Conservation (phyloP, 1,139 yeast species). For the Scheffersomyces titani region DNA sequence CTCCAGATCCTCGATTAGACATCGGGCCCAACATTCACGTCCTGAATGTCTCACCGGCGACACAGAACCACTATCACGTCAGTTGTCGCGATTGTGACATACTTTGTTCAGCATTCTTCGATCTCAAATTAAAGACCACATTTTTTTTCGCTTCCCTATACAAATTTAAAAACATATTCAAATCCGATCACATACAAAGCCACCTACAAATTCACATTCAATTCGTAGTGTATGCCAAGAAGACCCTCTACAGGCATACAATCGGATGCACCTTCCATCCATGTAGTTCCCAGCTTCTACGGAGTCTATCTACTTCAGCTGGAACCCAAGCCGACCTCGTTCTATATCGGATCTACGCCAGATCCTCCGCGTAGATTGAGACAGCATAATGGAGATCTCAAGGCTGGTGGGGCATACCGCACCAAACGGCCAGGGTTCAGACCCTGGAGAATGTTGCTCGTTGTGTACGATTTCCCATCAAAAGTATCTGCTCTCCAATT, state of each 20-base stretch:
- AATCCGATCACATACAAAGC: not conserved
- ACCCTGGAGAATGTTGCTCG: conserved; percentile 71
- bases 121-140: no score
- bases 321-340: conserved; percentile 51
- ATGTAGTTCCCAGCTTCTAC: conserved; percentile 45
- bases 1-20: no score
- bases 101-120: not conserved
- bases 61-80: not conserved
- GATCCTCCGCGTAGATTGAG: conserved; percentile 65
- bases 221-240: not conserved
- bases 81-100: not conserved
- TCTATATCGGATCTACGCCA: conserved; percentile 79
- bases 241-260: not conserved
- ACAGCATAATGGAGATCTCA: conserved; percentile 75
- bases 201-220: not conserved
- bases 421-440: conserved; percentile 57
- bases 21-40: not conserved
- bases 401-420: conserved; percentile 64
- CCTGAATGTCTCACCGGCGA: not conserved
- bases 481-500: conserved; percentile 69
- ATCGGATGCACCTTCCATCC: conserved; percentile 4
- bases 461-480: conserved; percentile 75
- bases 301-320: conserved; percentile 71
- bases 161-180: no score
- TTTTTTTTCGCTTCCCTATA: no score